Percentiles rank a stretch among this genome's conserved stretches.
phyloP scores from a whole-genome alignment of 139 green algal genomes.

The Edaphochlamys debaryana region DNA sequence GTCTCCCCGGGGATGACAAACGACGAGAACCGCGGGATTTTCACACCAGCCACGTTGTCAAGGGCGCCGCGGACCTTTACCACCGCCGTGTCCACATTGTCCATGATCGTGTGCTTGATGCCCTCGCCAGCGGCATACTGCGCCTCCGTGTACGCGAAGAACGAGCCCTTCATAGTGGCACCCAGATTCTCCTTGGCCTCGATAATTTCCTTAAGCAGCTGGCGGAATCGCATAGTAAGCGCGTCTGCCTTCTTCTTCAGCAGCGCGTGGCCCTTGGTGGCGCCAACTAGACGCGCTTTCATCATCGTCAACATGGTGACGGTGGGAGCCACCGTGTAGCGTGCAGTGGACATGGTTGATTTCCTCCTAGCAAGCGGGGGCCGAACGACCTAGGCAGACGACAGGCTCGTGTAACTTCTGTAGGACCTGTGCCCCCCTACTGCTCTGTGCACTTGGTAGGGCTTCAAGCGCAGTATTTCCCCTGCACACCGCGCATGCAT shows the following conservation, averaged over 20 bases:
- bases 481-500: no score
- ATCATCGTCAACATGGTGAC: conserved; percentile 93
- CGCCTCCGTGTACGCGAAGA: conserved; percentile 95
- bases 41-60: conserved; percentile 99
- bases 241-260: conserved; percentile 99
- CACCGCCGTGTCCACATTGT: conserved; percentile 72
- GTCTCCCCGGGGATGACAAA: conserved; percentile 69
- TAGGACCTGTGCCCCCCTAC: no score
- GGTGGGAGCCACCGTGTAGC: conserved; percentile 90
- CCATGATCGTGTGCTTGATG: conserved; percentile 95
- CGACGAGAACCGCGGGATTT: conserved; percentile 93
- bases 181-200: conserved; percentile 89
- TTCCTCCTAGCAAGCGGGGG: no score
- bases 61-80: conserved; percentile 58
- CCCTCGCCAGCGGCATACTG: conserved; percentile 94
- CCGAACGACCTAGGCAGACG: no score
- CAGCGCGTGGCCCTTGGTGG: conserved; percentile 91
- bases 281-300: conserved; percentile 85
- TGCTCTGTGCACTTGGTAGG: no score
- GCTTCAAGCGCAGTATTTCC: no score
- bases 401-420: no score
- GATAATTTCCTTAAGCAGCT: conserved; percentile 91
- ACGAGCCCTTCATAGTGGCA: conserved; percentile 87
- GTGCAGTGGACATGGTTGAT: no score
- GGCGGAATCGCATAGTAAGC: conserved; percentile 87